Evolutionary conservation across 371 early-diverging fungal genomes (phyloP), one percentile per base, ranked within the genome.

Genomic region (Coemansia sp.): DNA sequence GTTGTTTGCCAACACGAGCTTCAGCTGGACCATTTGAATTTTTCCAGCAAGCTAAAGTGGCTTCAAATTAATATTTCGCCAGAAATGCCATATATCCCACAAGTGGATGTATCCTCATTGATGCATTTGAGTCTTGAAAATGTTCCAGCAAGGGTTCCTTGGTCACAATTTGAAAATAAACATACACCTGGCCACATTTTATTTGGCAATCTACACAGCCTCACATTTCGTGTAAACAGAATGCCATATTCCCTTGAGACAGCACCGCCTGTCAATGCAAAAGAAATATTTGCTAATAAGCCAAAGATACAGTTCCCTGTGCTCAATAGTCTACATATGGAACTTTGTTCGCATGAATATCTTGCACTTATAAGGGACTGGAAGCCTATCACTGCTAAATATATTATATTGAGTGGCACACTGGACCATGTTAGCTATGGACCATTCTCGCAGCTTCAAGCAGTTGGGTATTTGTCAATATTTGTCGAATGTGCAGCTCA

Each of bases 281-380:
- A 51, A 32, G 34, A 5, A 6, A 51, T 51, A 51, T 51, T 51
- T 34, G 54, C n/a, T 16, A 38, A 53, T 35, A 6, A 3, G 7
- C 54, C 54, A 16, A 53, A 53, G 54, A 16, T 53, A 10, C 38
- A 36, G 14, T 30, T 53, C 2, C 54, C 54, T 16, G n/a, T 20
- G 38, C 16, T 53, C n/a, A 5, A 38, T 7, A n/a, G 11, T 7
- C 16, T 53, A 13, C 14, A 5, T 13, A 38, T 53, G 35, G 38
- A 20, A 20, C 8, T 36, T 36, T 53, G 54, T 7, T 20, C 54
- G 6, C 16, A 53, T 10, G 38, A 38, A 8, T 53, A 53, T 35
- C 38, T 53, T 4, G 8, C 54, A 53, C 54, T 53, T 38, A n/a
- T 53, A 7, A 53, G 36, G n/a, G 7, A 35, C 16, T 53, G 54